Evolutionary conservation across 1,139 yeast species (phyloP), one percentile per base, ranked within the genome.

Genomic region (Diutina sp.): DNA sequence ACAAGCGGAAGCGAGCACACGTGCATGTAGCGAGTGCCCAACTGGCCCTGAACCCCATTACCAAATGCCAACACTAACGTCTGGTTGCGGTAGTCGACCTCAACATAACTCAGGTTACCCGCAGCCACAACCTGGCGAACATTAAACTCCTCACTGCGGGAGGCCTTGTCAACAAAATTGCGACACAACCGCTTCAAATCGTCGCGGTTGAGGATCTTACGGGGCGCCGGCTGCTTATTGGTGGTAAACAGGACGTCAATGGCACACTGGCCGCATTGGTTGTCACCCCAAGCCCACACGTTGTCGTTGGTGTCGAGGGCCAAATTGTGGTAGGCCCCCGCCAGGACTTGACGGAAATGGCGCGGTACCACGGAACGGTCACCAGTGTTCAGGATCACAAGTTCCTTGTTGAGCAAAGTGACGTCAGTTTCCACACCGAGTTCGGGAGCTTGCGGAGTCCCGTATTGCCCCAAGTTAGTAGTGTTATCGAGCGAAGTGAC

Each of bases 201-300:
- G 4, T 60, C 57, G n/a, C 58, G 56, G 3, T 60, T 58, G 28
- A 79, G 76, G 5, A 85, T 71, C 58, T 72, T 72, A 54, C 78
- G 79, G 0, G 98, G 98, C 46, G 84, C 79, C 2, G 95, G 82
- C 56, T 85, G 77, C 56, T 78, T 72, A 61, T 87, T 90, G 12
- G 87, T 82, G 58, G 82, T 82, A 64, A 81, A 81, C 32, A 80
- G 74, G 55, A 86, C 84, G 8, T 84, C 83, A 55, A 81, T 74
- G n/a, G 91, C 96, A 59, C 95, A 76, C 66, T 93, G 93, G 29
- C 99, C 98, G 66, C 72, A 80, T 2, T 80, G 73, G 67, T 93
- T 93, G 59, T 81, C 81, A 38, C 99, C 99, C 82, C 95, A 91
- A 1, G 90, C 79, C 81, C 86, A 87, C 18, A 90, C 72, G 58